Evolutionary conservation across 176 grass and related monocot genomes (phyloP).

Genomic region (Aegilops umbellulata): DNA sequence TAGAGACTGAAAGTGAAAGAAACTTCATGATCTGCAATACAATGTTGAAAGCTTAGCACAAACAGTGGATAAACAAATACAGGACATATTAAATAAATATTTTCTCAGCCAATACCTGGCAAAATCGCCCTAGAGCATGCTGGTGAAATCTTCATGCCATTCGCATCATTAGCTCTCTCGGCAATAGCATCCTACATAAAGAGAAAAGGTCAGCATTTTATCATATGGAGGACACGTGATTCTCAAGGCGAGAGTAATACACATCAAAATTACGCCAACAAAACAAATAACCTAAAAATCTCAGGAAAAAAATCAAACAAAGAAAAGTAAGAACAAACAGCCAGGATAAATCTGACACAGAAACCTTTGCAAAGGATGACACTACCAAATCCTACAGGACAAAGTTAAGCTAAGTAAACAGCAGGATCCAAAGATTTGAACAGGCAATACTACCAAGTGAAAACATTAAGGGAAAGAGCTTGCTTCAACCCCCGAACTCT

Average conservation of each 20-base stretch:
- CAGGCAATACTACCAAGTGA: neutral
- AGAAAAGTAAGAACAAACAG: neutral
- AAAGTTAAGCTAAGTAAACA: constrained; percentile 18
- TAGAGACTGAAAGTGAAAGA: constrained; percentile 93
- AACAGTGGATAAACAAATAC: constrained; percentile 6
- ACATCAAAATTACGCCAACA: neutral
- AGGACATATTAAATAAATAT: constrained; percentile 17
- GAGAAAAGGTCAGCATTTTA: constrained; percentile 17
- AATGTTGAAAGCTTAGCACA: constrained; percentile 30
- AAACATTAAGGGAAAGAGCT: too few species aligned
- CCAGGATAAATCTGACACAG: neutral
- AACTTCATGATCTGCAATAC: constrained; percentile 73
- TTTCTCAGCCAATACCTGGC: constrained; percentile 43
- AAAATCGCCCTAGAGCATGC: constrained; percentile 32
- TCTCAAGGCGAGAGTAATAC: neutral
- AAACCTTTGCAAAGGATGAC: neutral
- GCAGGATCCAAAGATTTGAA: neutral
- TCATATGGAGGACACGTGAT: neutral
- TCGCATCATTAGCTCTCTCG: constrained; percentile 24
- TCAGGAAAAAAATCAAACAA: neutral
- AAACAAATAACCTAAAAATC: neutral
- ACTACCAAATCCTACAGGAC: neutral
- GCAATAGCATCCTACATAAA: constrained; percentile 25
- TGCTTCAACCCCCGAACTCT: too few species aligned
- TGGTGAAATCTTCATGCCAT: constrained; percentile 45